phyloP scores from a whole-genome alignment of 306 rosid genomes.

The Inga laurina region DNA sequence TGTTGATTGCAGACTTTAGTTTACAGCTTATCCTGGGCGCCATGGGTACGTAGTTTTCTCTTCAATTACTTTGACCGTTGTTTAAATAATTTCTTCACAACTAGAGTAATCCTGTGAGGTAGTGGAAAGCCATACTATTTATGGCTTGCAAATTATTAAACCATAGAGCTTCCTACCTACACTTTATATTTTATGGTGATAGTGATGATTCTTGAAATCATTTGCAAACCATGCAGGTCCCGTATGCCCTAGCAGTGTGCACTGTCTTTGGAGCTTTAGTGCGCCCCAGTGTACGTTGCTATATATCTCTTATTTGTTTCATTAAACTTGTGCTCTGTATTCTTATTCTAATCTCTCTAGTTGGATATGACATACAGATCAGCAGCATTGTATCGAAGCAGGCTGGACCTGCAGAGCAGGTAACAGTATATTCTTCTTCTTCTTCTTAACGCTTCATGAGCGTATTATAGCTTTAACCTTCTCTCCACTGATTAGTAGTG shows the following conservation, averaged over 20 bases:
- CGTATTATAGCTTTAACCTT: neutral
- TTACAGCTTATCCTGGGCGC: slow-evolving; percentile 73
- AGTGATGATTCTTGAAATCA: slow-evolving; percentile 1
- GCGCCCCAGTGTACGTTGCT: slow-evolving; percentile 55
- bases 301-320: neutral
- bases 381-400: slow-evolving; percentile 89
- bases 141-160: slow-evolving; percentile 13
- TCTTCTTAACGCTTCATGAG: neutral
- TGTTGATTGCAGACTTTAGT: slow-evolving; percentile 53
- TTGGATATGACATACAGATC: slow-evolving; percentile 47
- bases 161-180: neutral
- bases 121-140: neutral
- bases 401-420: slow-evolving; percentile 83
- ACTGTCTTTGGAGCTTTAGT: slow-evolving; percentile 51
- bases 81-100: neutral
- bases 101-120: too few relatives aligned
- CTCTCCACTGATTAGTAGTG: neutral
- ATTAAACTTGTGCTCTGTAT: slow-evolving; percentile 2
- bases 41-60: slow-evolving; percentile 63
- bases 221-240: slow-evolving; percentile 66
- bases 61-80: slow-evolving; percentile 2
- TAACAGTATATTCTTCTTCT: slow-evolving; percentile 9
- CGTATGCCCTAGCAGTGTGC: slow-evolving; percentile 62
- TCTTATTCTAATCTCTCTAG: slow-evolving; percentile 16
- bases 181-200: neutral